Conservation (phyloP, 1,139 yeast species). For the Debaryomyces nepalensis region DNA sequence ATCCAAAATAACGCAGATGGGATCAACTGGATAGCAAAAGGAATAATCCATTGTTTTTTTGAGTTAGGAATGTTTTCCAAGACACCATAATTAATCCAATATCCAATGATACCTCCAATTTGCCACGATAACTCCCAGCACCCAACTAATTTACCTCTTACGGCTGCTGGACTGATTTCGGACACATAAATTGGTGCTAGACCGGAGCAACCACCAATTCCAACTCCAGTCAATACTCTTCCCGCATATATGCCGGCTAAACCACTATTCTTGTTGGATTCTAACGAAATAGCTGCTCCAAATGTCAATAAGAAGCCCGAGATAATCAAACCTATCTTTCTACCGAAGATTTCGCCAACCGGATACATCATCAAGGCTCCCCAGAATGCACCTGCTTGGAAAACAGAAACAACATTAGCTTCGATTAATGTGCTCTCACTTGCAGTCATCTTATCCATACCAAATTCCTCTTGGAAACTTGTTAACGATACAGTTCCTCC, state of each 20-base stretch:
- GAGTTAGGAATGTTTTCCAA: constrained; percentile 25
- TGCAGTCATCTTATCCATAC: constrained; percentile 25
- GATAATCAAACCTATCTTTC: constrained; percentile 30
- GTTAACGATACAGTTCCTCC: constrained; percentile 39
- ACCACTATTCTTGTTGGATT: constrained; percentile 27
- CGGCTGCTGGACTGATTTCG: constrained; percentile 35
- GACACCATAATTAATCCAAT: constrained; percentile 49
- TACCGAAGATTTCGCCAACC: constrained; percentile 31
- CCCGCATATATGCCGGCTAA: constrained; percentile 43
- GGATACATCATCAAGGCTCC: constrained; percentile 37
- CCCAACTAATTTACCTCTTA: constrained; percentile 48
- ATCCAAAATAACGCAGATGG: constrained; percentile 49
- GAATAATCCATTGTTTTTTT: constrained; percentile 39
- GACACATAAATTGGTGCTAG: constrained; percentile 39
- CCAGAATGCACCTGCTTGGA: constrained; percentile 42
- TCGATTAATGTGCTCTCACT: constrained; percentile 20
- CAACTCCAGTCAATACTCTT: constrained; percentile 39
- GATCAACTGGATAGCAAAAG: constrained; percentile 44
- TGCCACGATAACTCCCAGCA: constrained; percentile 56
- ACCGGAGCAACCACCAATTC: constrained; percentile 40
- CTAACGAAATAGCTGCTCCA: constrained; percentile 47
- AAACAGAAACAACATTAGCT: constrained; percentile 38
- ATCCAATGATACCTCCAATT: constrained; percentile 53
- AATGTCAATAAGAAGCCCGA: constrained; percentile 42
- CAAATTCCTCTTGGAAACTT: constrained; percentile 34